Base-by-base conservation (phyloP, 306 rosid species). In the Aeschynomene evenia region DNA sequence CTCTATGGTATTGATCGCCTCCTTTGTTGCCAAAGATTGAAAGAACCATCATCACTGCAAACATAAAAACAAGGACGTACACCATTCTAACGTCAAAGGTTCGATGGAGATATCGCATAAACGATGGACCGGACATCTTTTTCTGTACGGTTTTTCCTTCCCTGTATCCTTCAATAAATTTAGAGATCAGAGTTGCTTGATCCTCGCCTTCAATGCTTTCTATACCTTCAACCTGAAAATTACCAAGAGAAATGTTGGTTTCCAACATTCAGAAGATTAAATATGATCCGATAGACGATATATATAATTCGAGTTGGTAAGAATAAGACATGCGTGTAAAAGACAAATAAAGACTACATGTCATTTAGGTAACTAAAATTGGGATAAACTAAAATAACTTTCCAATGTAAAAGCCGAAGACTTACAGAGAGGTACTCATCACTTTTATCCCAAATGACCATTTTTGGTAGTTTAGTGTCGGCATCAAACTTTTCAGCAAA, bases 361-460 rank as follows among this genome's bases (percentile, higher is more conserved):
- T 71, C 54, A 60, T 19, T 68, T n/a, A 50, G 68, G 37, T 57
- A 45, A 39, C 63, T 62, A 52, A 65, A 63, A 18, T 65, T 21
- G 46, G 48, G 58, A 78, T 8, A 21, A 70, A 33, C 23, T 49
- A 56, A 64, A 24, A 18, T 60, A 29, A 36, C 6, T 21, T 59
- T 6, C 23, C 10, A 33, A 28, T 22, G 36, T 22, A 64, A 73
- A 37, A 74, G 58, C 14, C 21, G 58, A 53, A 0, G 37, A 82
- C 97, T 90, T 84, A 94, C 97, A 1, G 82, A 22, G 26, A 85
- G 79, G 84, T 87, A 94, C 13, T 91, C 87, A 49, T 90, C 92
- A 66, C 79, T 67, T 80, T 92, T 88, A 75, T 89, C 84, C 99
- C 99, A 91, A 63, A 95, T 22, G 60, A 95, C 79, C 92, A 95